Percentiles rank a stretch among this genome's conserved stretches.
These are phyloP conservation scores for Aspergillus sclerotialis DNA, from an alignment of 2,329 filamentous ascomycete species.

Conservation along the genomic window DNA sequence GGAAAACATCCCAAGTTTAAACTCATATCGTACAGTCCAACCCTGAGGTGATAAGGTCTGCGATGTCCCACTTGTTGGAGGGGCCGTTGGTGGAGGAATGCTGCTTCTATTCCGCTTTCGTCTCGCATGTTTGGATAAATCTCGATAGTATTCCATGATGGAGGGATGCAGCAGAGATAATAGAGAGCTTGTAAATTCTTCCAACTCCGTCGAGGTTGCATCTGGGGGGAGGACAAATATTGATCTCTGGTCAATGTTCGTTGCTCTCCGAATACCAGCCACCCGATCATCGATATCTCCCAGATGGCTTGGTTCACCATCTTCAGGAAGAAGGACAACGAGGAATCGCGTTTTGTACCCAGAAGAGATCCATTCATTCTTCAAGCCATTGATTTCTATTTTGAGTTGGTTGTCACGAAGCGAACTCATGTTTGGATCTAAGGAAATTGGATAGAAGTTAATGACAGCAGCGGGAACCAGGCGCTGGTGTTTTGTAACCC, in stretches of 20 bases:
- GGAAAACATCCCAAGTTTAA: constrained; percentile 83
- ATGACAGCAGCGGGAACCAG: constrained; percentile 73
- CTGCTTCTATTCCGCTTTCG: constrained; percentile 77
- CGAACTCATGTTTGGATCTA: constrained; percentile 65
- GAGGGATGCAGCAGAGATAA: constrained; percentile 65
- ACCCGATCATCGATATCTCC: constrained; percentile 67
- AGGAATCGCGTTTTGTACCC: constrained; percentile 70
- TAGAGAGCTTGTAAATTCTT: constrained; percentile 66
- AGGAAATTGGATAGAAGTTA: constrained; percentile 71
- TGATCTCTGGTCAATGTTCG: constrained; percentile 72
- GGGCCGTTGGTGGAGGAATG: constrained; percentile 72
- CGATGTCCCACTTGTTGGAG: constrained; percentile 75
- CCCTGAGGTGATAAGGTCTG: constrained; percentile 77
- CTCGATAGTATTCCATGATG: constrained; percentile 84
- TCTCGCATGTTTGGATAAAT: constrained; percentile 83
- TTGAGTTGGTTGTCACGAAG: constrained; percentile 84
- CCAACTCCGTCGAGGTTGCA: constrained; percentile 63
- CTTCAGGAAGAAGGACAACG: constrained; percentile 70
- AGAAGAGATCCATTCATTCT: constrained; percentile 52
- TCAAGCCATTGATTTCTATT: constrained; percentile 73
- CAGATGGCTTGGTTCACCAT: constrained; percentile 55
- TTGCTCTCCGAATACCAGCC: constrained; percentile 69
- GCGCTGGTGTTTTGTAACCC: constrained; percentile 84
- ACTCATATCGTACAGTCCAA: constrained; percentile 92
- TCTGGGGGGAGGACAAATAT: constrained; percentile 78